Evolutionary conservation across 768 basidiomycete genomes (phyloP).

Genomic region (Phallus indusiatus): DNA sequence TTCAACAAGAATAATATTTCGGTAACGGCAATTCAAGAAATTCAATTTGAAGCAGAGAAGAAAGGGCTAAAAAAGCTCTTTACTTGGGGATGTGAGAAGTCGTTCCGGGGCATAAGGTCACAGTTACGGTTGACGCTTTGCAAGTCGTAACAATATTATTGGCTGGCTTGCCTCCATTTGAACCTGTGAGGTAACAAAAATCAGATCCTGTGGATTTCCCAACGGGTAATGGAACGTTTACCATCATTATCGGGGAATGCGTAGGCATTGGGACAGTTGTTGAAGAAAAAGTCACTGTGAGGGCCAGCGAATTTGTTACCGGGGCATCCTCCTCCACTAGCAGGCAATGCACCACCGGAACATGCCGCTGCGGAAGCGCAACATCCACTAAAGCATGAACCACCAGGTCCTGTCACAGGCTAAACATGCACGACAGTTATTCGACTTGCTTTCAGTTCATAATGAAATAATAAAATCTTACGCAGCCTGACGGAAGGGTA

Average conservation of each 20-base stretch:
- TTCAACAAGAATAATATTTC: too few species aligned
- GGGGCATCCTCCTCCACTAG: constrained; percentile 3
- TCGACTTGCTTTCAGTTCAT: too few species aligned
- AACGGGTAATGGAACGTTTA: neutral
- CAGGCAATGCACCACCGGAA: neutral
- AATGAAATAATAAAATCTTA: neutral
- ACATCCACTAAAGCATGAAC: constrained; percentile 3
- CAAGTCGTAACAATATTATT: neutral
- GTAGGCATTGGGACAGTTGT: constrained; percentile 3
- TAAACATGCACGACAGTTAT: neutral
- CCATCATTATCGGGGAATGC: constrained; percentile 4
- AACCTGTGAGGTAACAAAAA: too few species aligned
- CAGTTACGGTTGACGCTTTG: neutral
- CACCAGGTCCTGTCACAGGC: neutral
- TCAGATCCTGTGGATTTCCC: neutral
- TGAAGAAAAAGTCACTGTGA: neutral
- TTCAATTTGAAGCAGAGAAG: too few species aligned
- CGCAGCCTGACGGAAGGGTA: constrained; percentile 2
- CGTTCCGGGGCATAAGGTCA: constrained; percentile 1
- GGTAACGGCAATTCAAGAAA: too few species aligned
- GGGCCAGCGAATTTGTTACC: neutral
- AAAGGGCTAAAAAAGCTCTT: too few species aligned
- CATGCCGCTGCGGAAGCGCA: neutral
- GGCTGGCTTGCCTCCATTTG: neutral
- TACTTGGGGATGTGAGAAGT: neutral